Base-by-base conservation (phyloP, 75 land plant genomes). In the Selaginella moellendorffii region DNA sequence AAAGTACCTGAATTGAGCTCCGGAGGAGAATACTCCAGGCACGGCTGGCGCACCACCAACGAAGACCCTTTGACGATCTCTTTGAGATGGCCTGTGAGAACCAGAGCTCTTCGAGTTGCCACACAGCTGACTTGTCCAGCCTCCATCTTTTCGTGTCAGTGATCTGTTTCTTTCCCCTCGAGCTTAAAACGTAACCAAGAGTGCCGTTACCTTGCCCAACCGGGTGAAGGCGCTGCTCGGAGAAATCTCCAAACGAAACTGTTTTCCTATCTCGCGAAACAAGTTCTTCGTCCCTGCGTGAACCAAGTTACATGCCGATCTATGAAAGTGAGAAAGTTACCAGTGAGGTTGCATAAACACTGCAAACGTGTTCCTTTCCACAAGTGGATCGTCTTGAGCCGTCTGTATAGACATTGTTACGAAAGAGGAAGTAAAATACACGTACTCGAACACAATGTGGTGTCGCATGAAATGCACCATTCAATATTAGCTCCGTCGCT, bases 261-360 rank as follows among this genome's bases (percentile, higher is more conserved):
- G 10, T 36, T 36, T 36, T 5, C 46, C 46, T n/a, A n/a, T n/a
- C n/a, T 36, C 46, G 46, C 10, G 46, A n/a, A n/a, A n/a, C n/a
- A n/a, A 36, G 46, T 36, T 5, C 46, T 36, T 36, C 46, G 14
- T 36, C 46, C 46, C 46, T 36, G 46, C 5, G 5, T n/a, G n/a
- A n/a, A n/a, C n/a, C n/a, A n/a, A n/a, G n/a, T n/a, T n/a, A n/a
- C n/a, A n/a, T n/a, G n/a, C n/a, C n/a, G n/a, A n/a, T n/a, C 14
- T 36, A 36, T 36, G 5, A 5, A 14, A 5, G 5, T 36, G 46
- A 36, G 46, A 36, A 14, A 36, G 46, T 67, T 28, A 93, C 99
- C 99, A 93, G 62, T 86, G 80, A 28, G 99, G 99, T 63, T 93
- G 96, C 96, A 93, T 88, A 71, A 93, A 93, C 2, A 93, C 66